These are phyloP conservation scores for Aspergillus carlsbadensis DNA, from an alignment of 495 filamentous ascomycete genomes.

Conservation along the genomic window DNA sequence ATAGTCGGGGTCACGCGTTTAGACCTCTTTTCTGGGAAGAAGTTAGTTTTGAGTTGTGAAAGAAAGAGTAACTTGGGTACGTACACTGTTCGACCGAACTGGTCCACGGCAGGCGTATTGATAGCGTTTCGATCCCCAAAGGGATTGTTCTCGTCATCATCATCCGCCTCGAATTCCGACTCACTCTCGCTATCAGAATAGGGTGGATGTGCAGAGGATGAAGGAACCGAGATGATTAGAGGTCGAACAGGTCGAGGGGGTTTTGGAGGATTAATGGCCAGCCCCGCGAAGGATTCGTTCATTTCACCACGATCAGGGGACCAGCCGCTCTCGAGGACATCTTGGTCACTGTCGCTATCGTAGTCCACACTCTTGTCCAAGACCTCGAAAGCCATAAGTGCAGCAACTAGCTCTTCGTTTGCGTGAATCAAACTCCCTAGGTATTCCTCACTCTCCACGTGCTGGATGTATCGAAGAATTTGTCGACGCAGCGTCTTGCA, in stretches of 20 bases:
- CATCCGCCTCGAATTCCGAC: slow-evolving; percentile 48
- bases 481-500: slow-evolving; percentile 83
- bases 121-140: slow-evolving; percentile 77
- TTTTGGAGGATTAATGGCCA: slow-evolving; percentile 42
- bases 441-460: slow-evolving; percentile 79
- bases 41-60: not conserved
- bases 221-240: slow-evolving; percentile 31
- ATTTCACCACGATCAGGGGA: slow-evolving; percentile 28
- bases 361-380: slow-evolving; percentile 94
- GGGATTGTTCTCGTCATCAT: slow-evolving; percentile 70
- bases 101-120: slow-evolving; percentile 57
- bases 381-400: slow-evolving; percentile 91
- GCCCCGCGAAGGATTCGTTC: slow-evolving; percentile 39
- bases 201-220: slow-evolving; percentile 21
- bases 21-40: slow-evolving; percentile 16
- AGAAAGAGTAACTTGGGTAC: not conserved
- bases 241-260: slow-evolving; percentile 40
- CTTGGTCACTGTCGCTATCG: slow-evolving; percentile 87
- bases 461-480: slow-evolving; percentile 85
- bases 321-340: slow-evolving; percentile 39
- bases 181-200: slow-evolving; percentile 40
- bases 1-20: not conserved
- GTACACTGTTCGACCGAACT: slow-evolving; percentile 48
- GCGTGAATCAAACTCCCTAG: slow-evolving; percentile 77
- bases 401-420: slow-evolving; percentile 84